These are phyloP conservation scores for Camellia japonica DNA, from an alignment of 148 eudicot genomes.

Conservation along the genomic window DNA sequence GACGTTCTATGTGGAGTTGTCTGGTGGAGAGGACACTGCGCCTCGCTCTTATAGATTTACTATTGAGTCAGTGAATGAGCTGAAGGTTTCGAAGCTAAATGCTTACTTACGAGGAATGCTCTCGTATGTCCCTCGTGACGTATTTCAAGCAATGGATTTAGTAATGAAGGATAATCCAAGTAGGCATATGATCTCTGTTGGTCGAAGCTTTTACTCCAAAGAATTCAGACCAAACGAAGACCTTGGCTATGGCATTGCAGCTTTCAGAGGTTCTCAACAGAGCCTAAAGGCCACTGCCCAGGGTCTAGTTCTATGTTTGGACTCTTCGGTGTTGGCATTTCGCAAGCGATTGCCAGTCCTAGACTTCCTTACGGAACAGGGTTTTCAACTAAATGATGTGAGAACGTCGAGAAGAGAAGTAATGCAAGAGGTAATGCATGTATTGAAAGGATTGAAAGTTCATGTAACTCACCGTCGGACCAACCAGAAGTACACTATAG, in stretches of 20 bases:
- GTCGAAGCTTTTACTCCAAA: conserved; percentile 40
- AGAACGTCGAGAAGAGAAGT: too few species aligned
- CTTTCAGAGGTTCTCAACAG: conserved; percentile 50
- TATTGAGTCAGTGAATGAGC: conserved; percentile 39
- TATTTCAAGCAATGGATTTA: conserved; percentile 65
- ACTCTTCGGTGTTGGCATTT: too few species aligned
- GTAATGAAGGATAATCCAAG: conserved; percentile 67
- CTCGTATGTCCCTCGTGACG: conserved; percentile 52
- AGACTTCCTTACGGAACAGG: too few species aligned
- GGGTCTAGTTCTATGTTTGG: conserved; percentile 2
- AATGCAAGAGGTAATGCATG: too few species aligned
- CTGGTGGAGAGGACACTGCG: conserved; percentile 40
- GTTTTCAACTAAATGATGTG: too few species aligned
- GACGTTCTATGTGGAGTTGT: conserved; percentile 37
- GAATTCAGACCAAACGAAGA: conserved; percentile 10
- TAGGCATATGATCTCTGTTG: conserved; percentile 27
- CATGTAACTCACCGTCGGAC: too few species aligned
- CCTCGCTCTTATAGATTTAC: conserved; percentile 33
- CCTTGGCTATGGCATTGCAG: conserved; percentile 43
- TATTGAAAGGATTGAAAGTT: too few species aligned
- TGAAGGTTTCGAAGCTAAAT: conserved; percentile 50
- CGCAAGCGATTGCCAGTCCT: too few species aligned
- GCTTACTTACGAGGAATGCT: conserved; percentile 40
- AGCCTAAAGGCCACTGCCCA: conserved; percentile 55
- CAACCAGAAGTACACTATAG: too few species aligned